These are phyloP conservation scores for Rhododendron mucronatum DNA, from an alignment of 148 eudicot species.

Conservation along the genomic window DNA sequence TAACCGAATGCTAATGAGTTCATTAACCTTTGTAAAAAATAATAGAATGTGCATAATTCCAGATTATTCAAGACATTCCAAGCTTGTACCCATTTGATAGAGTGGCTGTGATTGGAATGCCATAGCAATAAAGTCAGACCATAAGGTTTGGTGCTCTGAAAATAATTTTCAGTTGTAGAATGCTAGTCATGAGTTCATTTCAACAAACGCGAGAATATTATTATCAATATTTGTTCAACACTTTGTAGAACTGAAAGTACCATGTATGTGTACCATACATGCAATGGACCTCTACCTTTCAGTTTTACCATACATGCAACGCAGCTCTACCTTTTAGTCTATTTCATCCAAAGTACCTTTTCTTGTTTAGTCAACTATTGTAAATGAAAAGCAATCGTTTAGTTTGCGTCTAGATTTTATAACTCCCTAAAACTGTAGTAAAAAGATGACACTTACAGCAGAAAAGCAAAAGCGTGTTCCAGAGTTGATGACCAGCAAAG, in stretches of 20 bases:
- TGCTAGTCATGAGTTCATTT: background rate
- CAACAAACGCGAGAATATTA: background rate
- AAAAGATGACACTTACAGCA: conserved; percentile 31
- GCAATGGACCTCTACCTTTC: background rate
- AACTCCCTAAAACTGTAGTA: background rate
- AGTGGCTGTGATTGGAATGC: background rate
- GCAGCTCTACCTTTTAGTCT: background rate
- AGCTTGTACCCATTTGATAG: background rate
- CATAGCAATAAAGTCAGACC: background rate
- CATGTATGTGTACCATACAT: background rate
- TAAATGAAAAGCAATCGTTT: background rate
- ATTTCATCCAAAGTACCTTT: background rate
- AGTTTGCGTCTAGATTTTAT: background rate
- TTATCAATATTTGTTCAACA: background rate
- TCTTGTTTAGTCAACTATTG: background rate
- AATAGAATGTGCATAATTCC: background rate
- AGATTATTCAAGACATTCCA: background rate
- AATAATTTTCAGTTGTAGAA: background rate
- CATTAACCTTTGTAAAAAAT: background rate
- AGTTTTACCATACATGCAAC: background rate
- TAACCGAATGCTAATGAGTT: background rate
- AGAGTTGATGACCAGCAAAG: conserved; percentile 27
- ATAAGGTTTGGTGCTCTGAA: background rate
- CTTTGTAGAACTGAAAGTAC: background rate
- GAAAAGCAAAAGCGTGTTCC: conserved; percentile 24